A percentile compares a stretch with the other conserved stretches of the same genome.
These are phyloP conservation scores for Cokeromyces recurvatus DNA, from an alignment of 371 early-diverging fungal species.

Conservation along the genomic window DNA sequence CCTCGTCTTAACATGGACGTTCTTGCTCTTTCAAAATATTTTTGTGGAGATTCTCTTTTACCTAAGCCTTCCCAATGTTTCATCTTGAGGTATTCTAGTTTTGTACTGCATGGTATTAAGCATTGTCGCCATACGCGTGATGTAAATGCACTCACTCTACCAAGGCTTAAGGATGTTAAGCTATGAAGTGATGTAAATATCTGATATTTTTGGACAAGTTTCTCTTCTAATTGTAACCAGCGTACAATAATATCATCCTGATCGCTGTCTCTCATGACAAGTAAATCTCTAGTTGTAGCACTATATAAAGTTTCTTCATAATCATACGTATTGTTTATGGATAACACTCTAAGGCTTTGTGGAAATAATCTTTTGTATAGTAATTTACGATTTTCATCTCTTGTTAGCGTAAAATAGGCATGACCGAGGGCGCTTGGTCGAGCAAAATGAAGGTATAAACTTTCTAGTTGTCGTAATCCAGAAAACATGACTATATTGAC, in stretches of 20 bases:
- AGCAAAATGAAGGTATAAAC: background rate
- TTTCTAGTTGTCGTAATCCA: background rate
- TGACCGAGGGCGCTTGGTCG: background rate
- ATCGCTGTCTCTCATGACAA: background rate
- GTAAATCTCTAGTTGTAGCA: background rate
- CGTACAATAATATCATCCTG: too few species aligned
- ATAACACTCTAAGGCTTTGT: background rate
- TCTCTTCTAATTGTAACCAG: background rate
- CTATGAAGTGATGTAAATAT: background rate
- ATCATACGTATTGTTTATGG: background rate
- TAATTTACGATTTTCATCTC: too few species aligned
- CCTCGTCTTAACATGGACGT: background rate
- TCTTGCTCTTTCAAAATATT: too few species aligned
- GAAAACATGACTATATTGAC: conserved; percentile 1
- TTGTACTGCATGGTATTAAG: conserved; percentile 14
- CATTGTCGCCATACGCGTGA: conserved; percentile 25
- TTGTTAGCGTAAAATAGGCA: background rate
- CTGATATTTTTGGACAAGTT: conserved; percentile 3
- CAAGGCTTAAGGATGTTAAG: conserved; percentile 9
- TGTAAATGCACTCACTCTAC: conserved; percentile 22
- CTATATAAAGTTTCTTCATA: background rate
- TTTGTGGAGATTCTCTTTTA: background rate
- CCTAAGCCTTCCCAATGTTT: conserved; percentile 9
- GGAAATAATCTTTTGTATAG: background rate
- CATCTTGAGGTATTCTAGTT: conserved; percentile 13